A percentile compares a stretch with the other conserved stretches of the same genome.
phyloP scores from a whole-genome alignment of 768 basidiomycete species.

The Suillus cothurnatus region DNA sequence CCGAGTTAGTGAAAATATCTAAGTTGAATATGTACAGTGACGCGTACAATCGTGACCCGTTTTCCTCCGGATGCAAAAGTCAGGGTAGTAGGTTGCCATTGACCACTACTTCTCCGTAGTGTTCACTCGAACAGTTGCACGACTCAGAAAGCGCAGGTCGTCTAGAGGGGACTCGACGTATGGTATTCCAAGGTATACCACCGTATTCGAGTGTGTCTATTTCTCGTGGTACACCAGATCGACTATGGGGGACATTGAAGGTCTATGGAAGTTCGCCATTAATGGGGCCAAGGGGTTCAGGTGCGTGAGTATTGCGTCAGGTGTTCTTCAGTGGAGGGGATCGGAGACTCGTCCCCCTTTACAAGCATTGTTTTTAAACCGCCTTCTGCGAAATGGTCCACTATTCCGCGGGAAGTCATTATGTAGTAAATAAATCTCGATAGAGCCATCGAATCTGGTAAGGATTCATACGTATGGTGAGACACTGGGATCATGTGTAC shows the following conservation, averaged over 20 bases:
- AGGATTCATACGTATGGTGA: neutral
- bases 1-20: neutral
- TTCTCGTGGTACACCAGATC: slow-evolving; percentile 63
- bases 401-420: neutral
- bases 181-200: slow-evolving; percentile 55
- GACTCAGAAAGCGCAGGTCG: slow-evolving; percentile 41
- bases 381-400: neutral
- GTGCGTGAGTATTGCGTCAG: neutral
- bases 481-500: neutral
- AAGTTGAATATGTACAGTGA: too few species aligned
- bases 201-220: slow-evolving; percentile 49
- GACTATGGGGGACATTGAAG: slow-evolving; percentile 36
- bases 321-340: slow-evolving; percentile 3
- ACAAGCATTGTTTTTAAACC: neutral
- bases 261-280: slow-evolving; percentile 13
- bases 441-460: neutral
- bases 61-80: slow-evolving; percentile 62
- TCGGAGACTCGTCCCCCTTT: neutral
- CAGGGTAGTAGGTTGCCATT: slow-evolving; percentile 56
- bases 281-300: slow-evolving; percentile 28
- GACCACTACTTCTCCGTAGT: slow-evolving; percentile 43
- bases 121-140: slow-evolving; percentile 55
- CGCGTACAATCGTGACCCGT: slow-evolving; percentile 41
- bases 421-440: neutral
- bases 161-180: slow-evolving; percentile 47